These are phyloP conservation scores for Cladorrhinum sp. DNA, from an alignment of 2,329 filamentous ascomycete species.

Conservation along the genomic window DNA sequence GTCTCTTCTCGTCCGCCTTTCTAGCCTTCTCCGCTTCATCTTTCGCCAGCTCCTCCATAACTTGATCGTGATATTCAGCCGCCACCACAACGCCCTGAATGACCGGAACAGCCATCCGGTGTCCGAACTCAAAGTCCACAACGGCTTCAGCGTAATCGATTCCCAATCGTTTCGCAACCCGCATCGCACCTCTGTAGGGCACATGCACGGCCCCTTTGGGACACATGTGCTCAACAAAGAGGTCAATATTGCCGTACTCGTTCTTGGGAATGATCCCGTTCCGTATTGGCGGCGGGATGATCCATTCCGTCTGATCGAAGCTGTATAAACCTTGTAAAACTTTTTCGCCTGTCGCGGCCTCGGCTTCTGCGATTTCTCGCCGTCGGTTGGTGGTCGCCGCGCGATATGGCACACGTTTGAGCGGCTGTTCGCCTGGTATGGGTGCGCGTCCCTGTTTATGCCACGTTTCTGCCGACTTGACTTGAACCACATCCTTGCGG, in stretches of 20 bases:
- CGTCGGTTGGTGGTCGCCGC: conserved; percentile 86
- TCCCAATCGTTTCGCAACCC: conserved; percentile 77
- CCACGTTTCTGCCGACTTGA: conserved; percentile 94
- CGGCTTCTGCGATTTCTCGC: conserved; percentile 82
- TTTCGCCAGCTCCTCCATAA: conserved; percentile 75
- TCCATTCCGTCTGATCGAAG: conserved; percentile 86
- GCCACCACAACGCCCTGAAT: conserved; percentile 89
- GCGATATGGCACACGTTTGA: conserved; percentile 86
- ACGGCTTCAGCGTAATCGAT: conserved; percentile 94
- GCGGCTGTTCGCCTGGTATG: conserved; percentile 63
- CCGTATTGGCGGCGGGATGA: conserved; percentile 81
- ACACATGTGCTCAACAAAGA: conserved; percentile 92
- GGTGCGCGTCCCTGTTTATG: conserved; percentile 90
- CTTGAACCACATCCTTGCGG: conserved; percentile 74
- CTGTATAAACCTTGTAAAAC: conserved; percentile 84
- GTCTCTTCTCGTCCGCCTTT: conserved; percentile 80
- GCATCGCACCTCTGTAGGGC: conserved; percentile 70
- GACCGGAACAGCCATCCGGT: conserved; percentile 88
- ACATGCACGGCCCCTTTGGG: conserved; percentile 78
- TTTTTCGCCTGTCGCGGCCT: conserved; percentile 76
- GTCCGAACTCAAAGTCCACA: conserved; percentile 93
- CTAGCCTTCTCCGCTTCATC: conserved; percentile 71
- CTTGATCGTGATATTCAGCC: conserved; percentile 68
- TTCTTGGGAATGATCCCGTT: conserved; percentile 92
- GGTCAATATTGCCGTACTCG: conserved; percentile 91